Conservation (phyloP, 441 rosid species). For the Macaranga tanarius region DNA sequence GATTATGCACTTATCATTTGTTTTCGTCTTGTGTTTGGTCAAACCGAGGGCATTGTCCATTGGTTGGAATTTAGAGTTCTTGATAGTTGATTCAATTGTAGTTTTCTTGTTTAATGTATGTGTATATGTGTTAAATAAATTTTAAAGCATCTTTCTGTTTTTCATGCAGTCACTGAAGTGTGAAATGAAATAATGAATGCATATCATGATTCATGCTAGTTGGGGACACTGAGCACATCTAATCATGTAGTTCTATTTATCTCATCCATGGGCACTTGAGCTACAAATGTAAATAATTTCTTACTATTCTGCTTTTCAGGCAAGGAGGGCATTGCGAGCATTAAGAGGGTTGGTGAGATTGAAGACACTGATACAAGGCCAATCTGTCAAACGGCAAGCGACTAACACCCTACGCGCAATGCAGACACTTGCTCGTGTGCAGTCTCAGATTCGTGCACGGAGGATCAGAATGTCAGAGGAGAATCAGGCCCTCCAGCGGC, state of each 20-base stretch:
- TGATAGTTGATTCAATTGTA: not conserved
- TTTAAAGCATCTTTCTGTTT: not conserved
- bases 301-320: slow-evolving; percentile 42
- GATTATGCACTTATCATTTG: not conserved
- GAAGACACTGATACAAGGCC: slow-evolving; percentile 69
- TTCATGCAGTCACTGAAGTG: not conserved
- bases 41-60: not conserved
- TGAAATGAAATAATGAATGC: not conserved
- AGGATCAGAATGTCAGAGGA: slow-evolving; percentile 79
- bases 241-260: not conserved
- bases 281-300: slow-evolving; percentile 13
- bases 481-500: slow-evolving; percentile 67
- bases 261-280: not conserved
- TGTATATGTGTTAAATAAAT: not conserved
- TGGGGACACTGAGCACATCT: not conserved
- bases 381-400: slow-evolving; percentile 78
- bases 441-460: slow-evolving; percentile 72
- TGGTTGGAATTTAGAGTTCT: not conserved
- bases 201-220: slow-evolving; percentile 2
- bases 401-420: slow-evolving; percentile 66
- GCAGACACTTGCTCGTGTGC: slow-evolving; percentile 89
- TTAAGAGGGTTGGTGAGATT: slow-evolving; percentile 83
- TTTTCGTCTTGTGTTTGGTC: not conserved
- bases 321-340: slow-evolving; percentile 83
- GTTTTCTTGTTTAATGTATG: not conserved